Evolutionary conservation across 2,329 filamentous ascomycete genomes (phyloP).

Genomic region (Chaetomium strumarium): DNA sequence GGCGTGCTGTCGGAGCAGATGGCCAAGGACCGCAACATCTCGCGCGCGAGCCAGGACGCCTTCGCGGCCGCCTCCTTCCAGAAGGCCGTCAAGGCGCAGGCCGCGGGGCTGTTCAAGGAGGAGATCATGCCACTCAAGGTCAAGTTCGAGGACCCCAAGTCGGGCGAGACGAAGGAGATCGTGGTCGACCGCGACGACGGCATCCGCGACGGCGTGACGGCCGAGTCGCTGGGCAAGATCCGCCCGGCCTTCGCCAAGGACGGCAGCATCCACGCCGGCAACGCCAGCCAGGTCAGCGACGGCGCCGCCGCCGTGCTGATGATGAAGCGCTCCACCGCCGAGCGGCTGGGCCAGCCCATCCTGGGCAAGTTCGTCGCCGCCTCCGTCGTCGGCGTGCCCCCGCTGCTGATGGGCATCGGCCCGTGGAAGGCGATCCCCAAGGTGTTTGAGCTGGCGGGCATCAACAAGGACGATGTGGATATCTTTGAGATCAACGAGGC

Average conservation of each 20-base stretch:
- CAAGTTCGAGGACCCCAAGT: constrained; percentile 86
- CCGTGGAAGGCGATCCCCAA: constrained; percentile 95
- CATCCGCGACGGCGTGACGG: constrained; percentile 76
- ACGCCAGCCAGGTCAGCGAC: constrained; percentile 92
- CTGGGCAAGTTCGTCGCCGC: constrained; percentile 88
- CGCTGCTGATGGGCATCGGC: constrained; percentile 91
- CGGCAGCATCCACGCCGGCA: constrained; percentile 91
- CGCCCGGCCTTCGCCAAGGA: constrained; percentile 84
- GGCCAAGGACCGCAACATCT: constrained; percentile 76
- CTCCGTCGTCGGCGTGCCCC: constrained; percentile 80
- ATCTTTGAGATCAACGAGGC: constrained; percentile 99
- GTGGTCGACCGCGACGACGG: constrained; percentile 84
- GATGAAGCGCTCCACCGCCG: constrained; percentile 89
- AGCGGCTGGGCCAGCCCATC: constrained; percentile 80
- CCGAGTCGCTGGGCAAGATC: constrained; percentile 86
- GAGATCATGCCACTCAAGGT: constrained; percentile 86
- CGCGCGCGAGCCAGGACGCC: constrained; percentile 72
- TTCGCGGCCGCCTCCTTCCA: constrained; percentile 92
- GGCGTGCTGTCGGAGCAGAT: constrained; percentile 89
- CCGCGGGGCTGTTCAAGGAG: constrained; percentile 82
- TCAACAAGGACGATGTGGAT: constrained; percentile 85
- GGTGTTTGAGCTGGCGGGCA: constrained; percentile 79
- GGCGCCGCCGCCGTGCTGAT: constrained; percentile 91
- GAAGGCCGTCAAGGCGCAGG: constrained; percentile 81
- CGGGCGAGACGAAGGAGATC: constrained; percentile 75